These are phyloP conservation scores for Moringa oleifera DNA, from an alignment of 345 rosid genomes.

Conservation along the genomic window DNA sequence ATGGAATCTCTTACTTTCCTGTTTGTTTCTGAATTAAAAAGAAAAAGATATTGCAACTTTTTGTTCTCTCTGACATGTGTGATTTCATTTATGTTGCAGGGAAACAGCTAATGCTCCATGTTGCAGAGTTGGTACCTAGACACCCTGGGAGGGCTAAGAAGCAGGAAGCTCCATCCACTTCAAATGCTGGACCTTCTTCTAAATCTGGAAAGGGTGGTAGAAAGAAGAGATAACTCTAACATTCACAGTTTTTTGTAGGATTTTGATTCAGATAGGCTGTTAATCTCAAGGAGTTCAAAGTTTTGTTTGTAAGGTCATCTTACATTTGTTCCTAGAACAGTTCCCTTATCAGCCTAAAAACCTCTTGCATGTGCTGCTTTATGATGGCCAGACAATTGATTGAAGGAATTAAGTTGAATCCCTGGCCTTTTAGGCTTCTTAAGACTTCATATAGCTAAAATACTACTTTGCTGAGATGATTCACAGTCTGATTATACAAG, in stretches of 20 bases:
- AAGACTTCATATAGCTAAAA: too few relatives aligned
- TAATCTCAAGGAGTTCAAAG: too few relatives aligned
- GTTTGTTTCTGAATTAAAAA: neutral
- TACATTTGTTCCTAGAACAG: too few relatives aligned
- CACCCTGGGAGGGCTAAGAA: conserved; percentile 86
- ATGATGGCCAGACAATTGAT: too few relatives aligned
- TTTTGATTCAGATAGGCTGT: too few relatives aligned
- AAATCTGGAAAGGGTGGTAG: conserved; percentile 79
- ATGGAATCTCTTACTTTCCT: neutral
- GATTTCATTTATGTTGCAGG: conserved; percentile 39
- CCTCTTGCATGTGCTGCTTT: too few relatives aligned
- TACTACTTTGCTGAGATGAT: too few relatives aligned
- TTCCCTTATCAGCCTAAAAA: too few relatives aligned
- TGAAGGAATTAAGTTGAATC: too few relatives aligned
- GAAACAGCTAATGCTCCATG: conserved; percentile 78
- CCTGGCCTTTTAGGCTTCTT: too few relatives aligned
- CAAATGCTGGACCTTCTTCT: conserved; percentile 45
- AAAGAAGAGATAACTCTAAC: conserved; percentile 60
- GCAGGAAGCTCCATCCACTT: conserved; percentile 61
- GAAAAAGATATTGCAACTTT: neutral
- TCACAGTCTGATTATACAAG: too few relatives aligned
- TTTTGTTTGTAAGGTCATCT: too few relatives aligned
- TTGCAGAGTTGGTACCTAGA: conserved; percentile 83
- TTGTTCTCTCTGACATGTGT: neutral
- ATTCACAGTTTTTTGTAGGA: neutral